phyloP scores from a whole-genome alignment of 495 filamentous ascomycete genomes.

The Elasticomyces elasticus region DNA sequence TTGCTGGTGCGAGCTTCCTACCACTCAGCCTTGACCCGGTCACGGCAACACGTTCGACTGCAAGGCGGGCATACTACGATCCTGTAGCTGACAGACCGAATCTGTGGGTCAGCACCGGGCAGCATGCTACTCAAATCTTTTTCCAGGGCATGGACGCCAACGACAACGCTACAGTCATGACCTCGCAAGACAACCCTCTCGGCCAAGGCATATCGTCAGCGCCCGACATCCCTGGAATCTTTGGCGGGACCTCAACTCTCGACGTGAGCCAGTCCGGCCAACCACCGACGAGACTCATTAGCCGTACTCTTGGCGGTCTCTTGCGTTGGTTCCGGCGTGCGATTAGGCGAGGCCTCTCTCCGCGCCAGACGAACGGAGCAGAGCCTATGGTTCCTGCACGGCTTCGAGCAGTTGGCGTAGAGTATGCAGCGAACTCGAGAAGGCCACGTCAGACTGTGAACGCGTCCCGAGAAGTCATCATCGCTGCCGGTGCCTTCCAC shows the following conservation, averaged over 20 bases:
- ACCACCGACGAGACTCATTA: background rate
- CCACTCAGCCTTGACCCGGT: constrained; percentile 21
- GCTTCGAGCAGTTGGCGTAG: constrained; percentile 14
- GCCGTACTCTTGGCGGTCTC: background rate
- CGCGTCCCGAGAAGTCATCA: constrained; percentile 31
- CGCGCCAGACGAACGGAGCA: constrained; percentile 1
- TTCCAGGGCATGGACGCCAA: constrained; percentile 17
- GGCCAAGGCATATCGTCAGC: constrained; percentile 11
- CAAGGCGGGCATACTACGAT: constrained; percentile 20
- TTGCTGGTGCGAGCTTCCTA: constrained; percentile 21
- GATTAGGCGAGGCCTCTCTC: background rate
- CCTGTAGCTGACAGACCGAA: constrained; percentile 15
- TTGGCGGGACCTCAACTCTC: constrained; percentile 8
- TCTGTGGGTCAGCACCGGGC: constrained; percentile 22
- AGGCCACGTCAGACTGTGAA: constrained; percentile 21
- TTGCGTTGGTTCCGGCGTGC: background rate
- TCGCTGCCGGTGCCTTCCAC: constrained; percentile 30
- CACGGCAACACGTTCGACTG: constrained; percentile 14
- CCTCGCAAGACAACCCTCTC: background rate
- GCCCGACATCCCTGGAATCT: constrained; percentile 13
- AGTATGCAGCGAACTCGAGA: constrained; percentile 10
- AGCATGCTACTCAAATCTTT: constrained; percentile 20
- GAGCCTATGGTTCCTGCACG: background rate
- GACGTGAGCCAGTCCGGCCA: background rate
- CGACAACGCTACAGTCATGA: background rate